phyloP scores from a whole-genome alignment of 176 grass and related monocot genomes.

The Alopecurus myosuroides region DNA sequence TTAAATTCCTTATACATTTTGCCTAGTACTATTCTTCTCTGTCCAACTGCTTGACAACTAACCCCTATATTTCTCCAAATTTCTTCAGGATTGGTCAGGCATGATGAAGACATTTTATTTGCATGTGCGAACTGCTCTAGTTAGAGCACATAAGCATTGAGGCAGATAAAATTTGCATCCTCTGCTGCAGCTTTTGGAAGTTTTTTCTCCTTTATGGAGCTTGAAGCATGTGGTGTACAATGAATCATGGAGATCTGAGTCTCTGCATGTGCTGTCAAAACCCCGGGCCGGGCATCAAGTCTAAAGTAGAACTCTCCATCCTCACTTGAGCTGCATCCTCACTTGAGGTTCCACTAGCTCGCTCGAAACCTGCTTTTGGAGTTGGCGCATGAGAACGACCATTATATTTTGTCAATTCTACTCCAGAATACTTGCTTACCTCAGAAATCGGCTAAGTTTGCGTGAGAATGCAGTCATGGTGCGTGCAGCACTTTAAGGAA shows the following conservation, averaged over 20 bases:
- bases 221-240: neutral
- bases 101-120: constrained; percentile 11
- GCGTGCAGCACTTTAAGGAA: constrained; percentile 13
- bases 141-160: neutral
- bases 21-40: constrained; percentile 6
- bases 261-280: neutral
- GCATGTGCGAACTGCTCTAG: constrained; percentile 3
- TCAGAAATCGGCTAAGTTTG: neutral
- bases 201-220: neutral
- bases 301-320: constrained; percentile 2
- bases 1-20: constrained; percentile 19
- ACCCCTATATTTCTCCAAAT: neutral
- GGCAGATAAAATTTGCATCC: neutral
- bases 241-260: constrained; percentile 13
- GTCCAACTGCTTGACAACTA: constrained; percentile 34
- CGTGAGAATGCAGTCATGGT: neutral
- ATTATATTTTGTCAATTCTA: neutral
- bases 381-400: neutral
- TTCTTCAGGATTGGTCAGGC: constrained; percentile 43
- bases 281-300: neutral
- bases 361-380: neutral
- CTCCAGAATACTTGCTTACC: neutral
- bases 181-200: neutral
- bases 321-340: constrained; percentile 3
- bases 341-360: neutral